Evolutionary conservation across 768 basidiomycete species (phyloP), one percentile per base, ranked within the genome.

Genomic region (Suillus placidus): DNA sequence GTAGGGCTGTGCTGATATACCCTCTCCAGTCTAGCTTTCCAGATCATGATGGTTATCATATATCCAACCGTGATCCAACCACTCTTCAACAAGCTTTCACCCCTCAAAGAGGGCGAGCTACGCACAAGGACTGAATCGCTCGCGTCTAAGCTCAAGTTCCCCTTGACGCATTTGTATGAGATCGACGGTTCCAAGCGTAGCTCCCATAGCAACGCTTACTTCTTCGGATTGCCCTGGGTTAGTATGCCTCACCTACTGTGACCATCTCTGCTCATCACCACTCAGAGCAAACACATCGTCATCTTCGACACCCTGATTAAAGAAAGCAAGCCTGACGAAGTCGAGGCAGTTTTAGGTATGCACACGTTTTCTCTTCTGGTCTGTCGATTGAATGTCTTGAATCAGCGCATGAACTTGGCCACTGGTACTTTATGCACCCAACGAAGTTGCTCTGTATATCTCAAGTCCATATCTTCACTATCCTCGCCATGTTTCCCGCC

Each of bases 301-400:
- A 92, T 99, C 73, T 99, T 95, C 72, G 97, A 99, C 71, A 99
- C 97, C 0, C 85, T 99, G 69, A 95, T 99, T 77, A 90, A 96
- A 73, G 88, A 98, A 72, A 91, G 88, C 76, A 87, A 89, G 71
- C 86, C 95, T 0, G 92, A 94, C 32, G 94, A 98, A 76, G 94
- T 99, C 35, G 97, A 98, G 71, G 97, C 97, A 38, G 95, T 99
- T n/a, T 86, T 98, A 51, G 89, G 83, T 83, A 70, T 23, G 80
- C 37, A 18, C 18, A 4, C 13, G 13, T 58, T 16, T 23, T 58
- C 23, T 49, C 32, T 26, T 61, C 43, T 14, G 10, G n/a, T 26
- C 14, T 35, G 32, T 61, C 14, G 14, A 23, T 18, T 35, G 16
- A 62, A 55, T 7, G 26, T 20, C 3, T 6, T 20, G 12, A 38